These are phyloP conservation scores for Microcyclospora pomicola DNA, from an alignment of 2,329 filamentous ascomycete genomes.

Conservation along the genomic window DNA sequence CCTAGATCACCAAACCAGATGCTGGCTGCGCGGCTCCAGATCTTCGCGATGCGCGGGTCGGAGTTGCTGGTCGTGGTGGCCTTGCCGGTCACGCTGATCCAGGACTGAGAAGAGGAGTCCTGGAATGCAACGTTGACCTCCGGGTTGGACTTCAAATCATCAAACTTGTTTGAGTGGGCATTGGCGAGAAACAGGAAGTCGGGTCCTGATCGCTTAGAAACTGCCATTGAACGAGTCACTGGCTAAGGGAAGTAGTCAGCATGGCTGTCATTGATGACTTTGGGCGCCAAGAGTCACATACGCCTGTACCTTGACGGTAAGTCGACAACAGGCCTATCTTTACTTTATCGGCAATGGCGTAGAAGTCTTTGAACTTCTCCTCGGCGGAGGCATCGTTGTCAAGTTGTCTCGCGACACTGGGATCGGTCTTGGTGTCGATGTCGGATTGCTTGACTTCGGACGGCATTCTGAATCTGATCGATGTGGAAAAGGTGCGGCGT, in stretches of 20 bases:
- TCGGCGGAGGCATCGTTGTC: constrained; percentile 30
- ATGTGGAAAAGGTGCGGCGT: too few relatives aligned
- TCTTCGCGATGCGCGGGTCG: constrained; percentile 36
- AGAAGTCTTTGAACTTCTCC: constrained; percentile 36
- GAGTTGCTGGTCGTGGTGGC: constrained; percentile 28
- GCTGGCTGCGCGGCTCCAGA: constrained; percentile 26
- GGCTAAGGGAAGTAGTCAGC: constrained; percentile 9
- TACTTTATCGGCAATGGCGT: constrained; percentile 31
- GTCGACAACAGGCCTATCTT: constrained; percentile 33
- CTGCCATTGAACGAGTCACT: constrained; percentile 35
- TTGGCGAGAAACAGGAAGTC: constrained; percentile 40
- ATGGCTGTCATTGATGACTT: too few relatives aligned
- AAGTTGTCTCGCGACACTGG: constrained; percentile 36
- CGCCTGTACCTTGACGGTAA: constrained; percentile 28
- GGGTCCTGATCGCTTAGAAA: constrained; percentile 42
- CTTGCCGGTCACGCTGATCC: constrained; percentile 33
- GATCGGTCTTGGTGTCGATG: constrained; percentile 19
- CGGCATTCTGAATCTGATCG: too few relatives aligned
- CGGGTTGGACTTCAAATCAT: constrained; percentile 30
- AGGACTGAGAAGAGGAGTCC: constrained; percentile 33
- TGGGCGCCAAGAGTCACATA: too few relatives aligned
- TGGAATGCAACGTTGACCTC: constrained; percentile 32
- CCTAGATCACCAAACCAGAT: constrained; percentile 40
- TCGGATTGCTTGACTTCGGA: too few relatives aligned
- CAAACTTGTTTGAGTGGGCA: constrained; percentile 33